Conservation (phyloP, 1,284 basidiomycete species). For the Austroboletus rostrupii region DNA sequence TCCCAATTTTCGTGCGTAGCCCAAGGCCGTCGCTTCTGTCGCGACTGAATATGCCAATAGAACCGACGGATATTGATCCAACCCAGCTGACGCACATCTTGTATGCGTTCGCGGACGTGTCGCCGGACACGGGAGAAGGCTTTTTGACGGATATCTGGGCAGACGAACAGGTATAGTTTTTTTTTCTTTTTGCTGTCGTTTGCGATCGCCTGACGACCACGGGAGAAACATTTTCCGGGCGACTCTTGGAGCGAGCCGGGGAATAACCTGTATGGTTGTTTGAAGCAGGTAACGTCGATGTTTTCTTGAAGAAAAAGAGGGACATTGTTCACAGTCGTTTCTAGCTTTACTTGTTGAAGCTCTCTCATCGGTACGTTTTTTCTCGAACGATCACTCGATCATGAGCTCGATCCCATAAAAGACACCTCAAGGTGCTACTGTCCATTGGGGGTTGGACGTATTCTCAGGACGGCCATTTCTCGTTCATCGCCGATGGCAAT, state of each 20-base stretch:
- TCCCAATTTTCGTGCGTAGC: conserved; percentile 65
- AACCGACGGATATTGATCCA: conserved; percentile 56
- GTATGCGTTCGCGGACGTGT: conserved; percentile 83
- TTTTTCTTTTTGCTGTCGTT: neutral
- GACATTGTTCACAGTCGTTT: conserved; percentile 1
- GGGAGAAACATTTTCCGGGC: conserved; percentile 61
- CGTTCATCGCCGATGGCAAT: conserved; percentile 51
- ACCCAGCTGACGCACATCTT: conserved; percentile 71
- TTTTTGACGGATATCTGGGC: conserved; percentile 77
- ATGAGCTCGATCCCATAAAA: conserved; percentile 19
- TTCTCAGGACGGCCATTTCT: conserved; percentile 63
- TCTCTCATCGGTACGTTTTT: conserved; percentile 31
- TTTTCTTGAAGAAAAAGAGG: neutral
- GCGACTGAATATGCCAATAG: conserved; percentile 33
- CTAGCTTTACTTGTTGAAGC: conserved; percentile 63
- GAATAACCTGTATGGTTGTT: conserved; percentile 81
- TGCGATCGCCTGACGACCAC: neutral
- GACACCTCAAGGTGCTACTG: conserved; percentile 74
- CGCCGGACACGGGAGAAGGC: conserved; percentile 62
- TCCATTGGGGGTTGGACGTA: conserved; percentile 79
- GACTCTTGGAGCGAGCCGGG: conserved; percentile 63
- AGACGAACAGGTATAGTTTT: conserved; percentile 62
- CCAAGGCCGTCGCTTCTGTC: neutral
- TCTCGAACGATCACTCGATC: neutral
- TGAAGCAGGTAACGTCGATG: conserved; percentile 65